A percentile compares a stretch with the other conserved stretches of the same genome.
phyloP scores from a whole-genome alignment of 148 eudicot genomes.

The Silene uniflora region DNA sequence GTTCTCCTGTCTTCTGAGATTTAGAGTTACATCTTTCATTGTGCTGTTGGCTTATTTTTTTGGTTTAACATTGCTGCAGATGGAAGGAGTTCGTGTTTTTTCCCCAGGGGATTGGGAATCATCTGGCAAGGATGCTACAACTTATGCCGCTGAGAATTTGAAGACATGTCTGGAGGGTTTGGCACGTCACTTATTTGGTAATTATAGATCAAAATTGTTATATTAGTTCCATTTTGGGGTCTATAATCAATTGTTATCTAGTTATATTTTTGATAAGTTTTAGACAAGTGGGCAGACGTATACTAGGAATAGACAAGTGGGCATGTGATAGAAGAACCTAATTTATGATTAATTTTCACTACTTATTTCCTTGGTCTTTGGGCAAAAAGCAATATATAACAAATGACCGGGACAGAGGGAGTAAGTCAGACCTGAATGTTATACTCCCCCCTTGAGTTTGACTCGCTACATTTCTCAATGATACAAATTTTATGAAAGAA shows the following conservation, averaged over 20 bases:
- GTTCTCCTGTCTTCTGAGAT: slow-evolving; percentile 30
- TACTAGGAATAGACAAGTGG: no score
- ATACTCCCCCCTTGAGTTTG: neutral
- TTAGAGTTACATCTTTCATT: neutral
- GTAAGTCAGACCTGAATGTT: neutral
- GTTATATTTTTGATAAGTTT: no score
- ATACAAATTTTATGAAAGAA: neutral
- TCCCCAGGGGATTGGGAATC: slow-evolving; percentile 73
- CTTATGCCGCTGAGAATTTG: slow-evolving; percentile 70
- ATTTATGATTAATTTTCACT: no score
- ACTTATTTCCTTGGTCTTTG: no score
- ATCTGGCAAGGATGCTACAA: slow-evolving; percentile 68
- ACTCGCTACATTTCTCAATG: neutral
- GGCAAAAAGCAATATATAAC: no score
- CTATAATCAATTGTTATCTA: no score
- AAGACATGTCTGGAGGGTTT: slow-evolving; percentile 97
- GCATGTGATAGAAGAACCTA: no score
- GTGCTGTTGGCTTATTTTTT: slow-evolving; percentile 6
- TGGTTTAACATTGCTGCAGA: slow-evolving; percentile 36
- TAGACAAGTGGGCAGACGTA: no score
- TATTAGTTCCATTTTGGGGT: no score
- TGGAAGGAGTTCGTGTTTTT: slow-evolving; percentile 97
- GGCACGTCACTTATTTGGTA: slow-evolving; percentile 95
- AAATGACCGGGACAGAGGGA: no score
- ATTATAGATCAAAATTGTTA: slow-evolving; percentile 13